phyloP scores from a whole-genome alignment of 768 basidiomycete species.

The Crassisporium funariophilum region DNA sequence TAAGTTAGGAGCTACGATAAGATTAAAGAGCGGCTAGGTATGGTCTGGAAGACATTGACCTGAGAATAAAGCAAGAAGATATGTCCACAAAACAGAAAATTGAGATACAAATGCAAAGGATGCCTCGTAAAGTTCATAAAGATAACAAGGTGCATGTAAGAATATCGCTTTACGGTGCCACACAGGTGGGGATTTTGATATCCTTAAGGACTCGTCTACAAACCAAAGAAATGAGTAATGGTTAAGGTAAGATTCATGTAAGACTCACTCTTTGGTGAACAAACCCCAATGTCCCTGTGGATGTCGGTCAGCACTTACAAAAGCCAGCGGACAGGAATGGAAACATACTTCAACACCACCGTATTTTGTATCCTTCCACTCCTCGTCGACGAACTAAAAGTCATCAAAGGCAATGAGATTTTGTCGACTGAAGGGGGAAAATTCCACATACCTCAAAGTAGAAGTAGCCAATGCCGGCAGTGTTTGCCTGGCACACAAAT shows the following conservation, averaged over 20 bases:
- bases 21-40: too few relatives aligned
- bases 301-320: not conserved
- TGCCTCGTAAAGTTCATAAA: not conserved
- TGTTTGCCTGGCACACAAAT: slow-evolving; percentile 89
- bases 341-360: slow-evolving; percentile 69
- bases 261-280: slow-evolving; percentile 46
- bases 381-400: slow-evolving; percentile 69
- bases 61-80: too few relatives aligned
- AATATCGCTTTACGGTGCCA: slow-evolving; percentile 26
- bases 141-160: not conserved
- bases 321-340: not conserved
- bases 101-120: too few relatives aligned
- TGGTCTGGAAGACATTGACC: too few relatives aligned
- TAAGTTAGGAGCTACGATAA: too few relatives aligned
- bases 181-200: slow-evolving; percentile 65
- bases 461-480: slow-evolving; percentile 79
- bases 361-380: slow-evolving; percentile 73
- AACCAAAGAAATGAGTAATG: slow-evolving; percentile 6
- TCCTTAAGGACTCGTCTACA: slow-evolving; percentile 70
- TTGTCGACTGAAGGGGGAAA: not conserved
- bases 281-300: slow-evolving; percentile 47
- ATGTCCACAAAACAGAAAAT: too few relatives aligned
- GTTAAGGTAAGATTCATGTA: not conserved
- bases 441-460: slow-evolving; percentile 67
- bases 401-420: slow-evolving; percentile 1